These are phyloP conservation scores for Lyophyllum shimeji DNA, from an alignment of 768 basidiomycete species.

Conservation along the genomic window DNA sequence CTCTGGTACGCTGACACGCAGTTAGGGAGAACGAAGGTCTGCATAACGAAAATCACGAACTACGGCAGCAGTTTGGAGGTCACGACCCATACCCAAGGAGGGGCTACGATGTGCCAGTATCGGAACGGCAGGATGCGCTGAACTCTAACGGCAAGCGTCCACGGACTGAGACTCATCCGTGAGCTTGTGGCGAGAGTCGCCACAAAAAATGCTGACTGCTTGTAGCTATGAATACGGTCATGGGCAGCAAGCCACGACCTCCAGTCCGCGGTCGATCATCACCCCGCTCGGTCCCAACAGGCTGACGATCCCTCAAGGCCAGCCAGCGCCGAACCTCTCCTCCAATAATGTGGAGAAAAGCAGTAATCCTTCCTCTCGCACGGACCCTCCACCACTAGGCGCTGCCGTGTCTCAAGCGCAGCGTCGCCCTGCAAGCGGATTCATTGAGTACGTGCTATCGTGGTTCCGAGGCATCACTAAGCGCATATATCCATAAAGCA, in stretches of 20 bases:
- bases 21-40: slow-evolving; percentile 51
- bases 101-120: slow-evolving; percentile 15
- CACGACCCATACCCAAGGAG: slow-evolving; percentile 18
- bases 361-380: slow-evolving; percentile 12
- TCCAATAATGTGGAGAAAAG: slow-evolving; percentile 24
- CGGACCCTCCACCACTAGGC: slow-evolving; percentile 28
- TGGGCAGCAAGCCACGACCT: slow-evolving; percentile 32
- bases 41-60: slow-evolving; percentile 47
- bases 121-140: slow-evolving; percentile 32
- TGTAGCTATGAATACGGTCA: slow-evolving; percentile 21
- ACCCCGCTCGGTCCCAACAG: slow-evolving; percentile 62
- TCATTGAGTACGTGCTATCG: slow-evolving; percentile 27
- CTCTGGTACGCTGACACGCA: slow-evolving; percentile 3
- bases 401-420: slow-evolving; percentile 9
- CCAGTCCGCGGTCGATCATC: slow-evolving; percentile 60
- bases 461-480: not conserved
- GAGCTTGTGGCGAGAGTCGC: slow-evolving; percentile 17
- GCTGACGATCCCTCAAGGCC: slow-evolving; percentile 65
- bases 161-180: slow-evolving; percentile 47
- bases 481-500: slow-evolving; percentile 40
- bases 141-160: slow-evolving; percentile 70
- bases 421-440: slow-evolving; percentile 39
- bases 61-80: slow-evolving; percentile 34
- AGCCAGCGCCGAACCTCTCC: slow-evolving; percentile 47
- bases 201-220: slow-evolving; percentile 9